Evolutionary conservation across 768 basidiomycete species (phyloP), one percentile per base, ranked within the genome.

Genomic region (Boletus bicolor): DNA sequence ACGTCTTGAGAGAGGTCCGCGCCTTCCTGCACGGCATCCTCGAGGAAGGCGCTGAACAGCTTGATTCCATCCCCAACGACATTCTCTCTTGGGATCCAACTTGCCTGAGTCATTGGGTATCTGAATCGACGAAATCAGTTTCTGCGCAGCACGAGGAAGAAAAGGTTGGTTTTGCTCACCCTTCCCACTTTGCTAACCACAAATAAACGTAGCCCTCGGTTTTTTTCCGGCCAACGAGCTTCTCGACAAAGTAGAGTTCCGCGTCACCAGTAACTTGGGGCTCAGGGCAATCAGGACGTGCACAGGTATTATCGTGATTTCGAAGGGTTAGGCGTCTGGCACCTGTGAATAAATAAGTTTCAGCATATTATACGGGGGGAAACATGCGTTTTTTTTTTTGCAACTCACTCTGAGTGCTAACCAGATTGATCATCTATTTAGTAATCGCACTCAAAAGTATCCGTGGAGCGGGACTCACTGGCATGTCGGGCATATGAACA

Each of bases 401-500:
- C 3, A 6, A 44, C 59, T 37, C 21, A 63, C 67, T 51, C 48
- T 57, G 32, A 39, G 3, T 49, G 8, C 68, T 71, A 37, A 28
- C 4, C 21, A 3, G 5, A 43, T 12, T 6, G 10, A 17, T 44
- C 21, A 1, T 49, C 21, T 10, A 14, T 32, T 63, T 30, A 57
- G 30, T 14, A 35, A 49, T 44, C 24, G 10, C 46, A 34, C 7
- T 44, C 24, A 7, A 41, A 30, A 15, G 6, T 4, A 42, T 21
- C 9, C 7, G n/a, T 10, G 5, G 3, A 37, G 30, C 38, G 7
- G 5, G 3, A 62, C 70, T 60, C 52, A 71, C 70, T 49, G 44
- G 61, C 82, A 83, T 8, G 70, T 62, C 14, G 79, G 81, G 56
- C 82, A 83, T 15, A 62, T 57, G 55, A 78, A 82, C 32, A 61